These are phyloP conservation scores for Boletus reticuloceps DNA, from an alignment of 768 basidiomycete genomes.

Conservation along the genomic window DNA sequence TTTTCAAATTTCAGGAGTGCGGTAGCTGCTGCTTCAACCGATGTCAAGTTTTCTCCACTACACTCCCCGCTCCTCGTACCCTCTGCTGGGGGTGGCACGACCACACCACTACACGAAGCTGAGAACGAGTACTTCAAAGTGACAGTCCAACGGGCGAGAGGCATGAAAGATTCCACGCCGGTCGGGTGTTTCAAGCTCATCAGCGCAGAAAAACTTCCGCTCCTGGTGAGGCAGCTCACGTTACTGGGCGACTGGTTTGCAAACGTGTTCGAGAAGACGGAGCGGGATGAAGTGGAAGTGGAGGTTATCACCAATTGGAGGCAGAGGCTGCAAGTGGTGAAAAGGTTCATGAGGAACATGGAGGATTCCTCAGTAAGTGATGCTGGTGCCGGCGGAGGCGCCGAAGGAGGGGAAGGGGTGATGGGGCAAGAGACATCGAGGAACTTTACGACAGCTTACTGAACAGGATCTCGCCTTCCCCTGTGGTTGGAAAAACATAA, in stretches of 20 bases:
- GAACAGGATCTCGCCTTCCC: slow-evolving; percentile 2
- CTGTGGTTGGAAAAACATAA: neutral
- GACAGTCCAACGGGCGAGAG: slow-evolving; percentile 79
- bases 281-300: slow-evolving; percentile 62
- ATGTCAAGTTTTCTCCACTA: slow-evolving; percentile 15
- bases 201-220: slow-evolving; percentile 80
- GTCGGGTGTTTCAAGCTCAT: slow-evolving; percentile 94
- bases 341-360: slow-evolving; percentile 48
- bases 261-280: slow-evolving; percentile 74
- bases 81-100: slow-evolving; percentile 10
- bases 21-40: neutral
- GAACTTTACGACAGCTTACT: slow-evolving; percentile 59
- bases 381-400: slow-evolving; percentile 10
- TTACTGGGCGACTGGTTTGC: slow-evolving; percentile 90
- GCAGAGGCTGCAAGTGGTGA: slow-evolving; percentile 72
- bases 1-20: slow-evolving; percentile 60
- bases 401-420: slow-evolving; percentile 39
- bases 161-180: slow-evolving; percentile 94
- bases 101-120: slow-evolving; percentile 43
- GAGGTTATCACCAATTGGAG: slow-evolving; percentile 93
- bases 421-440: slow-evolving; percentile 51
- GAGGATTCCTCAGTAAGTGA: slow-evolving; percentile 20
- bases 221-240: slow-evolving; percentile 86
- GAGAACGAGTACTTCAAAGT: slow-evolving; percentile 97
- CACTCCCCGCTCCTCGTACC: slow-evolving; percentile 20